Evolutionary conservation across 2,329 filamentous ascomycete species (phyloP).

Genomic region (Sarocladium strictum): DNA sequence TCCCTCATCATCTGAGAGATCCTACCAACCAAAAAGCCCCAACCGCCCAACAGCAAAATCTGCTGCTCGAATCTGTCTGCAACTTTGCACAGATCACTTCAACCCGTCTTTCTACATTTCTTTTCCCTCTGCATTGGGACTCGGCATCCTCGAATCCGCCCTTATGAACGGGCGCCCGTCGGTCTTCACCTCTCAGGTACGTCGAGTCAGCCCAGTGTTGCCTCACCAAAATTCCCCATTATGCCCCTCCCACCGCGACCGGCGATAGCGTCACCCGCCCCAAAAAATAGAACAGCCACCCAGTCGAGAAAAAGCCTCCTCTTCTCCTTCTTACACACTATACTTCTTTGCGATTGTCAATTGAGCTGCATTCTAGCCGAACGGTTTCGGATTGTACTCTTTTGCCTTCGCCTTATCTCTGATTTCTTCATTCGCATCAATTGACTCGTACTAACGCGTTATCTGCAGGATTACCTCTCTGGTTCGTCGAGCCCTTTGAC

Average conservation of each 20-base stretch:
- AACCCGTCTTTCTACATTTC: slow-evolving; percentile 12
- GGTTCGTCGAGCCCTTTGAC: slow-evolving; percentile 41
- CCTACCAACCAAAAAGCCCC: slow-evolving; percentile 8
- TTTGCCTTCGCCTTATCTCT: slow-evolving; percentile 5
- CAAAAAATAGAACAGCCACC: not conserved
- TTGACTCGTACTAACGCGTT: slow-evolving; percentile 34
- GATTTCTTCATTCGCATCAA: slow-evolving; percentile 5
- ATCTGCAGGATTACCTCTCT: slow-evolving; percentile 66
- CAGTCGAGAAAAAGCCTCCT: not conserved
- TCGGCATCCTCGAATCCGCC: slow-evolving; percentile 44
- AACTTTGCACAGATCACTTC: slow-evolving; percentile 11
- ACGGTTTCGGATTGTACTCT: not conserved
- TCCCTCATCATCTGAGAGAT: slow-evolving; percentile 6
- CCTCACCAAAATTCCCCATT: not conserved
- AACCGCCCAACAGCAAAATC: slow-evolving; percentile 14
- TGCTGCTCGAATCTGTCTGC: slow-evolving; percentile 13
- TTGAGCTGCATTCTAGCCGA: not conserved
- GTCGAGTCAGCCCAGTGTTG: slow-evolving; percentile 15
- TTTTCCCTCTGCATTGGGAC: slow-evolving; percentile 26
- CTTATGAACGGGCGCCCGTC: slow-evolving; percentile 83
- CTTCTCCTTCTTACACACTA: not conserved
- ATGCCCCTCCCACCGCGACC: slow-evolving; percentile 9
- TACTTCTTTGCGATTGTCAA: not conserved
- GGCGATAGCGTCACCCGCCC: slow-evolving; percentile 7
- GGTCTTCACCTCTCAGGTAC: slow-evolving; percentile 82